Base-by-base conservation (phyloP, 2,329 filamentous ascomycete species). In the Microascus cirrosus region DNA sequence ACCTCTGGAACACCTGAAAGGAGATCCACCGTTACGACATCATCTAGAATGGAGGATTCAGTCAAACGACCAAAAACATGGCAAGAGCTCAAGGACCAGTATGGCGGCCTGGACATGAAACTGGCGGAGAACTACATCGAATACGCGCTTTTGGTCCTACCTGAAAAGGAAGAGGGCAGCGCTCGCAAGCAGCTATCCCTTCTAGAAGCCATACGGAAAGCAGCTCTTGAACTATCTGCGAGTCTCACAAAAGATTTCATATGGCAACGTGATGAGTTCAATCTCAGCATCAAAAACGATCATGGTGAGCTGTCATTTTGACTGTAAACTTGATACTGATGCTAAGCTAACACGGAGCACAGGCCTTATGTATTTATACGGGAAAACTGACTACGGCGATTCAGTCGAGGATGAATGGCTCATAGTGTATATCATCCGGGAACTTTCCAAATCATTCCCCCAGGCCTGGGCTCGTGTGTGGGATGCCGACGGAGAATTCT, bases 351-450 rank as follows among this genome's bases (percentile, higher is more conserved):
- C 34, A 28, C 39, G 45, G 34, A 35, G 18, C 24, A n/a, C 48
- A 80, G 80, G 77, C 1, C 67, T 83, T 10, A 67, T 76, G n/a
- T 84, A 85, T 62, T 79, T 99, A 6, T 81, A 83, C 61, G 93
- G 93, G 22, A 77, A 78, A 56, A 94, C 90, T 1, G 89, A 93
- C 68, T 97, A 91, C 66, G 92, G 93, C 10, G 95, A 99, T 71
- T 94, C 91, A 0, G 85, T 97, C 3, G 93, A 96, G 66, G 94
- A 99, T 65, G 95, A 99, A 74, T 99, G 94, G 95, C 81, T 97
- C 6, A 86, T 97, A 60, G 92, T 97, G 22, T 96, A 92, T 72
- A 74, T 97, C 5, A 77, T 99, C 34, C 84, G 89, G 52, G 87
- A 95, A 71, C 74, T 97, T 64, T 92, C 86, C 64, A 87, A 79